Conservation (phyloP, 2,329 filamentous ascomycete species). For the Penicillium thymicola region DNA sequence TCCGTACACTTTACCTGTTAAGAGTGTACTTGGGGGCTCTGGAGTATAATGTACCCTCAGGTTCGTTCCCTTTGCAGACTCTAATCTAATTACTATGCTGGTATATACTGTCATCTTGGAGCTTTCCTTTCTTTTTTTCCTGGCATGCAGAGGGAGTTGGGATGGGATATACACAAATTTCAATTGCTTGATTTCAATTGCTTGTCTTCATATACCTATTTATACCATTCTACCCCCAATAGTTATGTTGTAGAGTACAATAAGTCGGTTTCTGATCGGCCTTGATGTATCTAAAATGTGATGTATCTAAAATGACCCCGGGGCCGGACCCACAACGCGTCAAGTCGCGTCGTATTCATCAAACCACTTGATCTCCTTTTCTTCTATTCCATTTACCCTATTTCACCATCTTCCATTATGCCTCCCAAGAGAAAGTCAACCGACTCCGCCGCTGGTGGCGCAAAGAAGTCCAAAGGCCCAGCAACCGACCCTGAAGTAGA, state of each 20-base stretch:
- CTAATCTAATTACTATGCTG: slow-evolving; percentile 6
- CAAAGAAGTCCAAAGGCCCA: background rate
- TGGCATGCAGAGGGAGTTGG: slow-evolving; percentile 1
- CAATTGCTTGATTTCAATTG: background rate
- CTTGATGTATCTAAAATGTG: background rate
- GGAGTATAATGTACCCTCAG: background rate
- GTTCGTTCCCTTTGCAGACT: background rate
- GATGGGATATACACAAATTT: background rate
- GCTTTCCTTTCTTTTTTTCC: background rate
- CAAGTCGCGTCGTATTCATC: background rate
- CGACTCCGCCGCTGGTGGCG: background rate
- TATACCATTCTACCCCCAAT: background rate
- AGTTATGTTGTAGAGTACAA: background rate
- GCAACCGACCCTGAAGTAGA: background rate
- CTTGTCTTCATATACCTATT: background rate
- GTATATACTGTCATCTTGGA: slow-evolving; percentile 9
- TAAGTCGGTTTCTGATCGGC: background rate
- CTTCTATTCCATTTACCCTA: background rate
- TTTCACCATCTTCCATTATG: background rate
- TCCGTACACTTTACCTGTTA: background rate
- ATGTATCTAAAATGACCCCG: background rate
- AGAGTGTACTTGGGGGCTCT: background rate
- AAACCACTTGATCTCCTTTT: background rate
- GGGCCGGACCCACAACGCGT: background rate
- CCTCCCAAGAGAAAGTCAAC: background rate